These are phyloP conservation scores for Aureobasidium pullulans DNA, from an alignment of 2,329 filamentous ascomycete species.

Conservation along the genomic window DNA sequence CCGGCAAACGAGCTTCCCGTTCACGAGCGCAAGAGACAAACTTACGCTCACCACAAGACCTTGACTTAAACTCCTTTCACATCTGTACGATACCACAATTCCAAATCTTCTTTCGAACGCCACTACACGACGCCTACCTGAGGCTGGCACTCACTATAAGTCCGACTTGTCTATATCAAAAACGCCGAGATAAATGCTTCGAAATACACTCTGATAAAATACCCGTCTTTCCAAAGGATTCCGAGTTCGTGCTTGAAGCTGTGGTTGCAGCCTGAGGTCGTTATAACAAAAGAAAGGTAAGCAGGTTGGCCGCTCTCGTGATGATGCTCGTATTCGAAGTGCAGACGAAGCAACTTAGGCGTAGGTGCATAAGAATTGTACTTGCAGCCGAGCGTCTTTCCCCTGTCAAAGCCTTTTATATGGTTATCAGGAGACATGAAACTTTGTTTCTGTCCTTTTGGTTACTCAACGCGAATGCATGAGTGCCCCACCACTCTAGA, in stretches of 20 bases:
- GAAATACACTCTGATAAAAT: neutral
- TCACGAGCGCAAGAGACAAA: conserved; percentile 42
- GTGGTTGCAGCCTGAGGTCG: neutral
- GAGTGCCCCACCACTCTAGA: too few species aligned
- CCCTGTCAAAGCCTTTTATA: too few species aligned
- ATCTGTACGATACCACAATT: conserved; percentile 15
- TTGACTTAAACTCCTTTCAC: conserved; percentile 4
- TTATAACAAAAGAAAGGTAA: too few species aligned
- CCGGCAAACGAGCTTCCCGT: conserved; percentile 43
- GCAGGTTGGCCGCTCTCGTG: too few species aligned
- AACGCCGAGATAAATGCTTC: neutral
- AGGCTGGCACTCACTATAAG: neutral
- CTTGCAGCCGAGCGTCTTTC: too few species aligned
- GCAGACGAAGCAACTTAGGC: too few species aligned
- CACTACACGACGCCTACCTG: neutral
- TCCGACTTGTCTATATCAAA: neutral
- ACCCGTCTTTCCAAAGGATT: neutral
- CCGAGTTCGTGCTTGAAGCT: neutral
- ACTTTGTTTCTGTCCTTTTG: too few species aligned
- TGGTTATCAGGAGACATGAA: too few species aligned
- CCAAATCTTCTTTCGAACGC: conserved; percentile 4
- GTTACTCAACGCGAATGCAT: too few species aligned
- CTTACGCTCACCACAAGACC: conserved; percentile 25
- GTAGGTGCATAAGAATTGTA: too few species aligned
- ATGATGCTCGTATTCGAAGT: too few species aligned